These are phyloP conservation scores for Vinca minor DNA, from an alignment of 257 asterid genomes.

Conservation along the genomic window DNA sequence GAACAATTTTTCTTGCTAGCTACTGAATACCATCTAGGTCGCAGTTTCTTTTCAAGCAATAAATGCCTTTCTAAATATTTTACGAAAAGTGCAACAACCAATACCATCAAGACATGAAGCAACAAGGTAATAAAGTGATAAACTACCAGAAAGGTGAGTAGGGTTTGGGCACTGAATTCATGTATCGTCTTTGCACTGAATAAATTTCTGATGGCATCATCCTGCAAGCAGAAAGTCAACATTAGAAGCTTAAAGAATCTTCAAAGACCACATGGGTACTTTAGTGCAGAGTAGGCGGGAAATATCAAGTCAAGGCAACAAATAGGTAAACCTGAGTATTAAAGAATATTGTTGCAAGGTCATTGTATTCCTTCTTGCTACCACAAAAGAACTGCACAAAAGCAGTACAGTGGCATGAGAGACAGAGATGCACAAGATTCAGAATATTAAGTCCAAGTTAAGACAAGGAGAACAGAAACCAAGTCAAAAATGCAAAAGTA, in stretches of 20 bases:
- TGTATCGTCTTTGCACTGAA: constrained; percentile 96
- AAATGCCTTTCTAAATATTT: neutral
- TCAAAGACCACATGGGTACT: neutral
- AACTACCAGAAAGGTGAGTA: constrained; percentile 80
- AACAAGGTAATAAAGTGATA: constrained; percentile 12
- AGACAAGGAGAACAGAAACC: neutral
- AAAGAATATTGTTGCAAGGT: constrained; percentile 95
- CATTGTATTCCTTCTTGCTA: constrained; percentile 70
- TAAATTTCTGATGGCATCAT: constrained; percentile 96
- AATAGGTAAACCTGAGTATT: constrained; percentile 71
- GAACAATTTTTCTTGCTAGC: neutral
- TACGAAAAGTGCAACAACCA: neutral
- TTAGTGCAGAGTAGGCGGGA: neutral
- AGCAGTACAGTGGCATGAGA: constrained; percentile 14
- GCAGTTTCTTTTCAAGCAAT: neutral
- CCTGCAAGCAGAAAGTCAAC: constrained; percentile 45
- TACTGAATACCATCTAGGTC: neutral
- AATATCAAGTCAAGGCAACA: constrained; percentile 1
- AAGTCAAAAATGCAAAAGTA: neutral
- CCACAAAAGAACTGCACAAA: constrained; percentile 70
- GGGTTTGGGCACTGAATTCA: constrained; percentile 87
- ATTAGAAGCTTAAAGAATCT: constrained; percentile 26
- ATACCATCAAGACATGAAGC: constrained; percentile 1
- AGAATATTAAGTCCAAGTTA: neutral
- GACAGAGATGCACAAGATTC: constrained; percentile 11